These are phyloP conservation scores for Aspergillus jensenii DNA, from an alignment of 2,329 filamentous ascomycete genomes.

Conservation along the genomic window DNA sequence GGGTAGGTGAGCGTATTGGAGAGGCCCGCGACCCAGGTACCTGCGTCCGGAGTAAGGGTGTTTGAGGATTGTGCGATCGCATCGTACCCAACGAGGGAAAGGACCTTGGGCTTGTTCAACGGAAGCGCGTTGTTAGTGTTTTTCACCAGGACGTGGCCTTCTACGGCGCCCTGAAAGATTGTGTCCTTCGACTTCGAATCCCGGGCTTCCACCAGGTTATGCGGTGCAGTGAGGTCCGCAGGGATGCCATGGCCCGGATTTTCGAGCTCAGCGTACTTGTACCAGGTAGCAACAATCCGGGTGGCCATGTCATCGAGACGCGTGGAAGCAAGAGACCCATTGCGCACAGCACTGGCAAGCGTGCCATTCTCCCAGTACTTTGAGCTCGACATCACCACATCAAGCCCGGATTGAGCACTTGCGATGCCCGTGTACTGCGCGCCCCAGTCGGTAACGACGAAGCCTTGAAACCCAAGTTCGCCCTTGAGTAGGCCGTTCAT, in stretches of 20 bases:
- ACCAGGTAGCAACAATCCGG: slow-evolving; percentile 14
- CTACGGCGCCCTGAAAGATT: slow-evolving; percentile 53
- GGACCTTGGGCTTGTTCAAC: slow-evolving; percentile 29
- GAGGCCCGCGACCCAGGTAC: neutral
- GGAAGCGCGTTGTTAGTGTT: slow-evolving; percentile 53
- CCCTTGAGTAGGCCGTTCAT: slow-evolving; percentile 75
- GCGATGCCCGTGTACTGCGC: slow-evolving; percentile 70
- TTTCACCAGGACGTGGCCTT: slow-evolving; percentile 58
- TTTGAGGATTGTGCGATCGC: slow-evolving; percentile 22
- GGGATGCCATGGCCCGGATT: slow-evolving; percentile 35
- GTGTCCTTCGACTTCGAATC: slow-evolving; percentile 27
- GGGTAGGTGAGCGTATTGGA: slow-evolving; percentile 8
- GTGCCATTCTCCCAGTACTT: neutral
- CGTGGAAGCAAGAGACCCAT: slow-evolving; percentile 6
- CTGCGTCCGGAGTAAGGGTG: neutral
- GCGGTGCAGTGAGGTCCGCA: slow-evolving; percentile 44
- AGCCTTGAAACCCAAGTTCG: slow-evolving; percentile 73
- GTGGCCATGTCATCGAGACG: slow-evolving; percentile 17
- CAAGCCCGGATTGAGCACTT: slow-evolving; percentile 46
- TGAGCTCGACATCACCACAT: neutral
- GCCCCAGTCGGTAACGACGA: slow-evolving; percentile 76
- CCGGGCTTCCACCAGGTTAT: slow-evolving; percentile 55
- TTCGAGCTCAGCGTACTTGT: slow-evolving; percentile 17
- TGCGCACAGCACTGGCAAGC: slow-evolving; percentile 25
- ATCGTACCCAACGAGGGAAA: slow-evolving; percentile 64